Conservation (phyloP, 192 early-diverging fungal genomes). For the Entrophospora sp. region DNA sequence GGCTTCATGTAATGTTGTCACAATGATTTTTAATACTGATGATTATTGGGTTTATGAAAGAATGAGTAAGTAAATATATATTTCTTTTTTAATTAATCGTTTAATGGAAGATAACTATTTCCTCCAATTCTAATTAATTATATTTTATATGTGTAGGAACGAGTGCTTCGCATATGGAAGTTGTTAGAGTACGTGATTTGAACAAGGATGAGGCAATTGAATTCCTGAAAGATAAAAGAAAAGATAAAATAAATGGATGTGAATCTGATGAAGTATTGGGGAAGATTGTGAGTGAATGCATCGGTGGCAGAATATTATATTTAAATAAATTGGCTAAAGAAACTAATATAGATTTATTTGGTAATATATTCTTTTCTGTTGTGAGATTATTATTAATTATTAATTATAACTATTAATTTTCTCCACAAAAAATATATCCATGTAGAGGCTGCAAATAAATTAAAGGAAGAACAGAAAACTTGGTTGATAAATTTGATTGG, state of each 20-base stretch:
- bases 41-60: constrained; percentile 17
- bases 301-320: constrained; percentile 11
- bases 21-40: constrained; percentile 17
- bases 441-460: not conserved
- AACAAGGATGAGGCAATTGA: not conserved
- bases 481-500: constrained; percentile 11
- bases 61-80: constrained; percentile 16
- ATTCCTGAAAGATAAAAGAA: not conserved
- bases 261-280: not conserved
- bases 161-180: constrained; percentile 18
- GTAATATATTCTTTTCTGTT: not conserved
- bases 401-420: not conserved
- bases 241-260: no score
- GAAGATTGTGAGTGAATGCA: not conserved
- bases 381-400: no score
- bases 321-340: constrained; percentile 10
- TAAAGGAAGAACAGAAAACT: constrained; percentile 7
- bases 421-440: not conserved
- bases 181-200: constrained; percentile 4
- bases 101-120: no score
- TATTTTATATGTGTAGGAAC: no score
- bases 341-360: not conserved
- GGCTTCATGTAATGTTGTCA: constrained; percentile 7
- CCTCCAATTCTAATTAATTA: no score
- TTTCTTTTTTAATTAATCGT: no score